Conservation (phyloP, 495 filamentous ascomycete species). For the Saxophila tyrrhenica region DNA sequence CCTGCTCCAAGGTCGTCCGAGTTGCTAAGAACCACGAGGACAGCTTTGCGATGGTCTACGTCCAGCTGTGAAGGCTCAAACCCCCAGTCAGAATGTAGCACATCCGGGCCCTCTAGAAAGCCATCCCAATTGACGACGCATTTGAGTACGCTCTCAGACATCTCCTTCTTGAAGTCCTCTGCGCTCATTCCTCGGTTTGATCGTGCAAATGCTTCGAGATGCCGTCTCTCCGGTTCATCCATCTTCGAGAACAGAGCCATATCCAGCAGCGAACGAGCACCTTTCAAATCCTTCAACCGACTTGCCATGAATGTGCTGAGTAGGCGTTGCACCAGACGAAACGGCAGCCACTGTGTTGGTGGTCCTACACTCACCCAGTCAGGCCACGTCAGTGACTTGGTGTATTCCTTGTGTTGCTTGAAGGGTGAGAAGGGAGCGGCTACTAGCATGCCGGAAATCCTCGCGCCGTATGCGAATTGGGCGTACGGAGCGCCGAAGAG, state of each 20-base stretch:
- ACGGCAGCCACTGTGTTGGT: background rate
- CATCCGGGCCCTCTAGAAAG: background rate
- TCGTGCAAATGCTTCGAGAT: background rate
- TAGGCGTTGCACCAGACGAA: background rate
- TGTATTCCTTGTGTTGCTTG: background rate
- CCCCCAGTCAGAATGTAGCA: background rate
- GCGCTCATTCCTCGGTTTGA: background rate
- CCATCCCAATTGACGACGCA: background rate
- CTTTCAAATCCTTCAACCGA: background rate
- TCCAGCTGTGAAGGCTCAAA: background rate
- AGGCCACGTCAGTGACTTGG: background rate
- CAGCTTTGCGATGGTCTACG: background rate
- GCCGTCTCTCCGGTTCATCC: background rate
- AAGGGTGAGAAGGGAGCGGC: background rate
- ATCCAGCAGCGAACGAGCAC: background rate
- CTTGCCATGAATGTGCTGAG: background rate
- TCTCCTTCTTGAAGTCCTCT: background rate
- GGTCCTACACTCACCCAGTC: background rate
- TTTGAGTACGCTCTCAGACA: background rate
- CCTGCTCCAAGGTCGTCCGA: background rate
- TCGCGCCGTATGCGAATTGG: background rate
- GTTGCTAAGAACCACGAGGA: background rate
- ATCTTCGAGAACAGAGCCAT: background rate
- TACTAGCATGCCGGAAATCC: background rate
- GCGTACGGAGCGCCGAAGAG: background rate